Conservation (phyloP, 805 yeast species). For the Teunomyces lycoperdinae region DNA sequence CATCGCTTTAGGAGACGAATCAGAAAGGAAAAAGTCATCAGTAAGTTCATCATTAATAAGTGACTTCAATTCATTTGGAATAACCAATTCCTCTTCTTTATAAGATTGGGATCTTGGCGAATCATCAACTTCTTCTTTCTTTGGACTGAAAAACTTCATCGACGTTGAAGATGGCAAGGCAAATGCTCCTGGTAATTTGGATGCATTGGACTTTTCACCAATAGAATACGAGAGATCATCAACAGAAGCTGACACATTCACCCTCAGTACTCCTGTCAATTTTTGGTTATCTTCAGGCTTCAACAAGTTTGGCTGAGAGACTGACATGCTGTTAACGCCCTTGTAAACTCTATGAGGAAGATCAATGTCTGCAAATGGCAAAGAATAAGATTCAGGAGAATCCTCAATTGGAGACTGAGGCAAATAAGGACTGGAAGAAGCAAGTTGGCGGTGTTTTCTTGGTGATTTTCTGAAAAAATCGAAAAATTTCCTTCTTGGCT, state of each 20-base stretch:
- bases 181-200: slow-evolving; percentile 35
- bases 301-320: not conserved
- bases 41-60: slow-evolving; percentile 36
- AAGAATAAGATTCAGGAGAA: not conserved
- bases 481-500: slow-evolving; percentile 29
- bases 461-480: slow-evolving; percentile 31
- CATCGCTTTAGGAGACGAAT: slow-evolving; percentile 31
- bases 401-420: slow-evolving; percentile 13
- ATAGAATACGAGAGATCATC: slow-evolving; percentile 5
- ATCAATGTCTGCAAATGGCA: slow-evolving; percentile 1
- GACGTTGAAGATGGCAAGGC: slow-evolving; percentile 46
- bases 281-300: slow-evolving; percentile 6
- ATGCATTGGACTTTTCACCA: slow-evolving; percentile 14
- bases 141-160: slow-evolving; percentile 34
- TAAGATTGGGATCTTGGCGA: not conserved
- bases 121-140: slow-evolving; percentile 6
- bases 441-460: slow-evolving; percentile 7
- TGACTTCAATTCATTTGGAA: slow-evolving; percentile 37
- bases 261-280: not conserved
- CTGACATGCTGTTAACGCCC: not conserved
- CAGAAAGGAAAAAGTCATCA: slow-evolving; percentile 36
- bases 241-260: not conserved
- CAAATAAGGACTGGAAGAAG: slow-evolving; percentile 9
- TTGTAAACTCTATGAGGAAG: slow-evolving; percentile 2
- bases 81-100: slow-evolving; percentile 21